Evolutionary conservation across 148 eudicot genomes (phyloP), one percentile per base, ranked within the genome.

Genomic region (Linanthus parryae): DNA sequence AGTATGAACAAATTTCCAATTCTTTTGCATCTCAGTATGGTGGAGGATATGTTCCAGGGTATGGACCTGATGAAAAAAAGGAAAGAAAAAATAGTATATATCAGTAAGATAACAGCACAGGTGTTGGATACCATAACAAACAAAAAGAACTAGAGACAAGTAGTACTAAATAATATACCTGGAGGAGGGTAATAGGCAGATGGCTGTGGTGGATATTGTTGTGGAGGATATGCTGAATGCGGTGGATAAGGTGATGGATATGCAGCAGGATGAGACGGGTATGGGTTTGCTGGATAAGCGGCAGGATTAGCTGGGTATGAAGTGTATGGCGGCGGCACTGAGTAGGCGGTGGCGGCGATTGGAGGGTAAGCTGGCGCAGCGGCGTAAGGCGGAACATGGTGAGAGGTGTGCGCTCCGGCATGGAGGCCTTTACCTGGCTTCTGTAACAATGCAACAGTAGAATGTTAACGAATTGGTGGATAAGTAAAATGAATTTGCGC

Each of bases 401-500:
- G 74, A 44, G 56, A 73, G 35, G 65, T 45, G 38, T 62, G 36
- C 38, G 89, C 91, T 46, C 92, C 66, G 16, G 84, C 77, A 48
- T 66, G 71, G 56, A 59, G 46, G 62, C 65, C 70, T 44, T 58
- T 33, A 47, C 69, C 70, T 49, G 76, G 69, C 57, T 72, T 71
- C 90, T 92, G 94, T 26, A 69, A 69, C 35, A 38, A 20, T 33
- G 35, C 10, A 22, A 12, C 37, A n/a, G n/a, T 22, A 55, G 1
- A 26, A 22, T 15, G 15, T 1, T 40, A 34, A 20, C 28, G 5
- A 16, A 36, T 38, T 13, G 8, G 10, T 29, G n/a, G 13, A 1
- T 12, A 35, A 17, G 5, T 11, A 37, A 28, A 13, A 5, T 11
- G 1, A 2, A 16, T 1, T 16, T 20, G 3, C 7, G 26, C 16